A percentile compares a stretch with the other conserved stretches of the same genome.
Evolutionary conservation across 2,329 filamentous ascomycete genomes (phyloP).

Genomic region (Colletotrichum coccodes): DNA sequence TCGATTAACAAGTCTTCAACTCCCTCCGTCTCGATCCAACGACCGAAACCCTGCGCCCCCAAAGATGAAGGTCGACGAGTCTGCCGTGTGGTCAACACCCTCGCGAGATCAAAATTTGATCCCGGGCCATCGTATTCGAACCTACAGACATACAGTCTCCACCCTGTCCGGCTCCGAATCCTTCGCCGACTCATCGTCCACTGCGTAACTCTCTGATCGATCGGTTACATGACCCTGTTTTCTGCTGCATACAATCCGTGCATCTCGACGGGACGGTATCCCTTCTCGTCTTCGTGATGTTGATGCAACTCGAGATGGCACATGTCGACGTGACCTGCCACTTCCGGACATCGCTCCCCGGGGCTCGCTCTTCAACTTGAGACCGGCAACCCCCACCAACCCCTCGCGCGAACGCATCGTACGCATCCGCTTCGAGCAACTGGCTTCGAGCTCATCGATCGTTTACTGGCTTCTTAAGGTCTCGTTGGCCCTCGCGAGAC

Average conservation of each 20-base stretch:
- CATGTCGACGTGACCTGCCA: conserved; percentile 9
- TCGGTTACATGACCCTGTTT: background rate
- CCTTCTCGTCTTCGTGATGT: conserved; percentile 1
- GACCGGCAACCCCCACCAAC: background rate
- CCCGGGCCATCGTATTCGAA: background rate
- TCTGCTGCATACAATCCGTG: background rate
- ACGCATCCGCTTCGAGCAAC: background rate
- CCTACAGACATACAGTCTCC: background rate
- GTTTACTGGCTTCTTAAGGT: background rate
- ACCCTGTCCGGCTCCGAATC: background rate
- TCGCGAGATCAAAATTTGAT: background rate
- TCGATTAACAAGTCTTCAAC: background rate
- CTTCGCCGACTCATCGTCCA: background rate
- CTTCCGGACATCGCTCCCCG: background rate
- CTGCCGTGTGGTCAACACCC: no score
- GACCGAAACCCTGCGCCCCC: conserved; percentile 27
- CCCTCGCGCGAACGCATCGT: background rate
- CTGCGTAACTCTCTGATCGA: background rate
- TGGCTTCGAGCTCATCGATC: background rate
- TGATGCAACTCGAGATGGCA: conserved; percentile 14
- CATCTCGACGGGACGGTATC: background rate
- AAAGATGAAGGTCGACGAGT: background rate
- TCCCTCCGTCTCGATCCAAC: background rate
- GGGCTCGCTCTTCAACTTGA: background rate
- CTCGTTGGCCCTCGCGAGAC: background rate